Percentiles rank a stretch among this genome's conserved stretches.
Evolutionary conservation across 192 early-diverging fungal species (phyloP).

Genomic region (Backusella morwellensis): DNA sequence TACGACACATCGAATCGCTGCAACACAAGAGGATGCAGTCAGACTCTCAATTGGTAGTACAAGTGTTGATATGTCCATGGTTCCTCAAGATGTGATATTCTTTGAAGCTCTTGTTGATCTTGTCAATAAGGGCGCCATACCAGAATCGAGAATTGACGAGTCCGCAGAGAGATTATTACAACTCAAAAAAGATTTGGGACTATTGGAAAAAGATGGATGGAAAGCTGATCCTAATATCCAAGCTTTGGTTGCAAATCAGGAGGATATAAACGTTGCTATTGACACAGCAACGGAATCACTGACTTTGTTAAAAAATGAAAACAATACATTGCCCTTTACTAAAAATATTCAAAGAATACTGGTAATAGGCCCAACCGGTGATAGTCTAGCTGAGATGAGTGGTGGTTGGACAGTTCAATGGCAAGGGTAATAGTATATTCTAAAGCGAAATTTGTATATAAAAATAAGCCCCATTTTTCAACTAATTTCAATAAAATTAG

Average conservation of each 20-base stretch:
- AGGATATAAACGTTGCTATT: conserved; percentile 48
- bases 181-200: conserved; percentile 64
- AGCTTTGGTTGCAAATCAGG: conserved; percentile 42
- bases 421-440: conserved; percentile 41
- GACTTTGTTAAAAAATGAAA: conserved; percentile 56
- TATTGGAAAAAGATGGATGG: conserved; percentile 44
- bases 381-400: conserved; percentile 48
- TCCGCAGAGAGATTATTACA: conserved; percentile 57
- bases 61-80: conserved; percentile 63
- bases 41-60: conserved; percentile 43
- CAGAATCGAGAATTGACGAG: conserved; percentile 43
- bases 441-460: background rate
- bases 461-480: background rate
- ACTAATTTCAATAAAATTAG: background rate
- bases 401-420: conserved; percentile 67
- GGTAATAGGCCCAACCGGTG: conserved; percentile 58
- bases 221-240: conserved; percentile 38
- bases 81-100: conserved; percentile 56
- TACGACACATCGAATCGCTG: conserved; percentile 42
- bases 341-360: conserved; percentile 41
- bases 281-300: conserved; percentile 54
- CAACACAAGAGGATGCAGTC: conserved; percentile 42
- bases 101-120: conserved; percentile 35
- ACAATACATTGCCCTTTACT: conserved; percentile 44
- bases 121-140: conserved; percentile 37